A percentile compares a stretch with the other conserved stretches of the same genome.
Evolutionary conservation across 176 grass and related monocot species (phyloP).

Genomic region (Dendrocalamus sinicus): DNA sequence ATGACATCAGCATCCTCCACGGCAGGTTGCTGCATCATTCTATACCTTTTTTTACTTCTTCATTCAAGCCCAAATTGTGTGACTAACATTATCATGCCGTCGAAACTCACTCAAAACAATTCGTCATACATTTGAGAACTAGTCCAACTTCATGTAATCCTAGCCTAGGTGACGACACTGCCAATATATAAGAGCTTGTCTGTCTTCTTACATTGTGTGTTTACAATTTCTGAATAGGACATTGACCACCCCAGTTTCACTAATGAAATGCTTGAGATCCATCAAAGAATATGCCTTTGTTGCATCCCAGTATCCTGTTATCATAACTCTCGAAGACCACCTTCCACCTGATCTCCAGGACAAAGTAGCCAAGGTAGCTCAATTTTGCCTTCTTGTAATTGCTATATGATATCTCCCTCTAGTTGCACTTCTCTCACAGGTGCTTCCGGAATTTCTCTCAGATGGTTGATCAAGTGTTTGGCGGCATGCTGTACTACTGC

Average conservation of each 20-base stretch:
- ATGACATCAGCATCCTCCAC: conserved; percentile 83
- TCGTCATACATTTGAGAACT: background rate
- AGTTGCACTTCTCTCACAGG: background rate
- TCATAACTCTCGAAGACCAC: conserved; percentile 95
- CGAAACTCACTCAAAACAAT: background rate
- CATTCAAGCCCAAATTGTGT: background rate
- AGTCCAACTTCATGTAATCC: background rate
- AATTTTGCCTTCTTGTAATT: background rate
- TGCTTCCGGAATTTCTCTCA: conserved; percentile 26
- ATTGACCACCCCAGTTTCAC: conserved; percentile 83
- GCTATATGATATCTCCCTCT: background rate
- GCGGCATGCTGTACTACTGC: conserved; percentile 65
- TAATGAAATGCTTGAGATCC: conserved; percentile 77
- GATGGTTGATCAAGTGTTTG: conserved; percentile 86
- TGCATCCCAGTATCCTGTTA: conserved; percentile 89
- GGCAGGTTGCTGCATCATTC: conserved; percentile 48
- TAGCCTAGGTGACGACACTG: no score
- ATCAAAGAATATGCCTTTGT: conserved; percentile 89
- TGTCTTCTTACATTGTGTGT: background rate
- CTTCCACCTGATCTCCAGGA: conserved; percentile 82
- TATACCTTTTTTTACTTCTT: background rate
- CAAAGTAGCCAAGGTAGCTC: conserved; percentile 82
- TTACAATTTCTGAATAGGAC: conserved; percentile 56
- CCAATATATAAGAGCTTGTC: background rate
- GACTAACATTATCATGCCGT: background rate